Evolutionary conservation across 805 yeast species (phyloP).

Genomic region (Starmerella geochares): DNA sequence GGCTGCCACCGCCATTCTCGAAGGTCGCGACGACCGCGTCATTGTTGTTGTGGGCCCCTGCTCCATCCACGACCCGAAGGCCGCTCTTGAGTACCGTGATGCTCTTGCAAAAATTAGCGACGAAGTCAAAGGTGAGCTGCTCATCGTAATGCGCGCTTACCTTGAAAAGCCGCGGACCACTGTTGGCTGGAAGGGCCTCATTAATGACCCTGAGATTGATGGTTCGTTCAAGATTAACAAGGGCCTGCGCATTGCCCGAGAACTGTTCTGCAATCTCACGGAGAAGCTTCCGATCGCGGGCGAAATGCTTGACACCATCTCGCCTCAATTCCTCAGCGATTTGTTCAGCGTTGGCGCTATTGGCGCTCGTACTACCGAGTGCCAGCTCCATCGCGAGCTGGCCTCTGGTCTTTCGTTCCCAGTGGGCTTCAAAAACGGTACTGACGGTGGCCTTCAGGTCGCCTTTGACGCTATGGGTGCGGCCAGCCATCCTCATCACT

Average conservation of each 20-base stretch:
- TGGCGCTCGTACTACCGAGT: constrained; percentile 98
- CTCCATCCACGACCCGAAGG: constrained; percentile 86
- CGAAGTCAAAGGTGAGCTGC: constrained; percentile 60
- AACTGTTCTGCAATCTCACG: constrained; percentile 74
- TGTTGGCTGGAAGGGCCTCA: constrained; percentile 98
- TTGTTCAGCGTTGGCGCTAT: constrained; percentile 93
- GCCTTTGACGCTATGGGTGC: constrained; percentile 92
- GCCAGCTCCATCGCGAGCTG: constrained; percentile 92
- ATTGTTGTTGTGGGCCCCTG: constrained; percentile 93
- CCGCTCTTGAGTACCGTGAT: constrained; percentile 81
- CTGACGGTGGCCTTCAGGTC: constrained; percentile 90
- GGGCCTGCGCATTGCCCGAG: constrained; percentile 81
- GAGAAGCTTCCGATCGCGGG: constrained; percentile 83
- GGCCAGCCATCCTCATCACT: constrained; percentile 87
- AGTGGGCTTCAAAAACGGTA: constrained; percentile 95
- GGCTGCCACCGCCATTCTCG: constrained; percentile 57
- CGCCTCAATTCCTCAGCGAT: constrained; percentile 91
- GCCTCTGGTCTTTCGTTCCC: constrained; percentile 97
- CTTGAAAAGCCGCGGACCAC: constrained; percentile 97
- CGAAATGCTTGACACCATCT: constrained; percentile 95
- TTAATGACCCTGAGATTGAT: constrained; percentile 94
- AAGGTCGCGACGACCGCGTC: constrained; percentile 78
- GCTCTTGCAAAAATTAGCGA: constrained; percentile 50
- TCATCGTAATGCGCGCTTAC: constrained; percentile 93
- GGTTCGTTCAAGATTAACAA: constrained; percentile 88